Percentiles rank a stretch among this genome's conserved stretches.
Evolutionary conservation across 805 yeast genomes (phyloP).

Genomic region (Saccharomyces jurei): DNA sequence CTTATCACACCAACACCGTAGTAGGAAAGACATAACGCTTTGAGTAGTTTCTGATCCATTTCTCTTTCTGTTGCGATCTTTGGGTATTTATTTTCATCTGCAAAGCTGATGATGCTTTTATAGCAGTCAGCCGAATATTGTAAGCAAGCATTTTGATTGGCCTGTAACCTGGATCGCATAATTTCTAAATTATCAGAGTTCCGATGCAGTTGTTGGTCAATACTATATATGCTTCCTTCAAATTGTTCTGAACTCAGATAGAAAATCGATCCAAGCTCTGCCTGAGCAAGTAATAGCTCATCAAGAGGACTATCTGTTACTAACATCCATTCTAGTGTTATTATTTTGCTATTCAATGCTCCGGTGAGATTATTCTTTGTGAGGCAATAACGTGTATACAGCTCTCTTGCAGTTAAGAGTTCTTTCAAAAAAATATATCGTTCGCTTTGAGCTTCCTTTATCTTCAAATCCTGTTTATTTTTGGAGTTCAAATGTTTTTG

Average conservation of each 20-base stretch:
- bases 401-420: slow-evolving; percentile 61
- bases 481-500: neutral
- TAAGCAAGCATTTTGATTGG: slow-evolving; percentile 12
- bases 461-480: slow-evolving; percentile 6
- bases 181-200: slow-evolving; percentile 3
- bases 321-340: slow-evolving; percentile 59
- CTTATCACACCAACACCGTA: slow-evolving; percentile 77
- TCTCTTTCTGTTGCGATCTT: neutral
- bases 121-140: slow-evolving; percentile 30
- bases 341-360: slow-evolving; percentile 49
- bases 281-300: slow-evolving; percentile 50
- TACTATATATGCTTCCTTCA: slow-evolving; percentile 36
- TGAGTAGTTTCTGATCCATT: neutral
- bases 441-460: slow-evolving; percentile 5
- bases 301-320: slow-evolving; percentile 52
- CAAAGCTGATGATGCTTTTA: slow-evolving; percentile 30
- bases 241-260: slow-evolving; percentile 55
- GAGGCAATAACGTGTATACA: slow-evolving; percentile 57
- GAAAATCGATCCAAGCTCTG: slow-evolving; percentile 57
- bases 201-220: slow-evolving; percentile 14
- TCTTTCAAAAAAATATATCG: slow-evolving; percentile 49
- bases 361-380: slow-evolving; percentile 49
- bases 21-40: slow-evolving; percentile 64
- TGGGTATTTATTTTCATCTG: slow-evolving; percentile 21
- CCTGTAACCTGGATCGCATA: slow-evolving; percentile 2